A percentile compares a stretch with the other conserved stretches of the same genome.
phyloP scores from a whole-genome alignment of 1,139 yeast species.

The Meyerozyma smithsonii region DNA sequence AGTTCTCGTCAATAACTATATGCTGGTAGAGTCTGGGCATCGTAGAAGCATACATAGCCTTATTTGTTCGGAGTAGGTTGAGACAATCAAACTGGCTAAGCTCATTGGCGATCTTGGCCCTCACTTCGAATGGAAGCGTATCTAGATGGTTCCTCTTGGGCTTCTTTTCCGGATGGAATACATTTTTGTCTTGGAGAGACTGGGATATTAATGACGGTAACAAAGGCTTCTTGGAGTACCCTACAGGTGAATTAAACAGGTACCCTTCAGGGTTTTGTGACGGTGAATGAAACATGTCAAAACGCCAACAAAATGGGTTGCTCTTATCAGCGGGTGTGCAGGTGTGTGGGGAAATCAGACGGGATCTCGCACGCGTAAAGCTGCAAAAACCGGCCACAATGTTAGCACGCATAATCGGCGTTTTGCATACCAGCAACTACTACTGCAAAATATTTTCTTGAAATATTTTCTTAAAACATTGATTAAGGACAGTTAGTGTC shows the following conservation, averaged over 20 bases:
- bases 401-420: too few relatives aligned
- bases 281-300: not conserved
- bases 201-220: not conserved
- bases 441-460: too few relatives aligned
- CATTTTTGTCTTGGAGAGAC: not conserved
- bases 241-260: constrained; percentile 17
- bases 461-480: not conserved
- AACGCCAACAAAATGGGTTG: not conserved
- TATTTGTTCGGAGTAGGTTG: constrained; percentile 28
- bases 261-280: not conserved
- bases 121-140: constrained; percentile 35
- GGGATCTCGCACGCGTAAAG: too few relatives aligned
- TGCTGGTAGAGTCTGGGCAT: constrained; percentile 32
- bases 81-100: constrained; percentile 41
- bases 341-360: constrained; percentile 1
- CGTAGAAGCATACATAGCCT: constrained; percentile 24
- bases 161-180: not conserved
- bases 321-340: not conserved
- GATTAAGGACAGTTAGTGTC: not conserved
- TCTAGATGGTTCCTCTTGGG: constrained; percentile 12
- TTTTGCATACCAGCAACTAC: too few relatives aligned
- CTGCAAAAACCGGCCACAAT: too few relatives aligned
- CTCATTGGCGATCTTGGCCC: constrained; percentile 24
- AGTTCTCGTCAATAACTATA: constrained; percentile 35
- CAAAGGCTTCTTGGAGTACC: constrained; percentile 23